phyloP scores from a whole-genome alignment of 805 yeast genomes.

The Ogataea zsoltii region DNA sequence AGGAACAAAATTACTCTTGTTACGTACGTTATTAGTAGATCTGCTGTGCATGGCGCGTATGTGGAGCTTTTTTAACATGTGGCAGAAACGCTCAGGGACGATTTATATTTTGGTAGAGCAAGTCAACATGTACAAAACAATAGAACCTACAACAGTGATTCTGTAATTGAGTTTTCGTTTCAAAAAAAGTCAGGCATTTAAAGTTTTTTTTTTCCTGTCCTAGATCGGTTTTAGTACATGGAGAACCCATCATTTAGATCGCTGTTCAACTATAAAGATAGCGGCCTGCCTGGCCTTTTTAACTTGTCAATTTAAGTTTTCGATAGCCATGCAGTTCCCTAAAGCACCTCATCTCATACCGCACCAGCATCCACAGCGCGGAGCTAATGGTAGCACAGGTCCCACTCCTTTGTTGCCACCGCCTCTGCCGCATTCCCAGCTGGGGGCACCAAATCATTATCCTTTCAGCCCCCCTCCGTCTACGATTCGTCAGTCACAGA shows the following conservation, averaged over 20 bases:
- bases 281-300: background rate
- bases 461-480: background rate
- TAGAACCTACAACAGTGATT: slow-evolving; percentile 2
- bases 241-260: background rate
- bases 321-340: background rate
- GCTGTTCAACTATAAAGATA: background rate
- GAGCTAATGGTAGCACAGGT: background rate
- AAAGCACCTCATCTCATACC: background rate
- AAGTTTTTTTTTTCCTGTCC: background rate
- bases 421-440: background rate
- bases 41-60: background rate
- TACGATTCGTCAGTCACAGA: slow-evolving; percentile 3
- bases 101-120: slow-evolving; percentile 2
- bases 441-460: too few relatives aligned
- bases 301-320: too few relatives aligned
- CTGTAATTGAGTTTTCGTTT: slow-evolving; percentile 6
- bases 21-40: background rate
- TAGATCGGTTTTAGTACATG: background rate
- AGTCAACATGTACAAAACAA: slow-evolving; percentile 1
- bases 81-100: slow-evolving; percentile 6
- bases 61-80: slow-evolving; percentile 1
- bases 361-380: slow-evolving; percentile 1
- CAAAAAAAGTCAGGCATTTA: slow-evolving; percentile 2
- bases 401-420: background rate
- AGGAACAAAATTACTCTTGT: too few relatives aligned